phyloP scores from a whole-genome alignment of 345 rosid species.

The Xanthoceras sorbifolium region DNA sequence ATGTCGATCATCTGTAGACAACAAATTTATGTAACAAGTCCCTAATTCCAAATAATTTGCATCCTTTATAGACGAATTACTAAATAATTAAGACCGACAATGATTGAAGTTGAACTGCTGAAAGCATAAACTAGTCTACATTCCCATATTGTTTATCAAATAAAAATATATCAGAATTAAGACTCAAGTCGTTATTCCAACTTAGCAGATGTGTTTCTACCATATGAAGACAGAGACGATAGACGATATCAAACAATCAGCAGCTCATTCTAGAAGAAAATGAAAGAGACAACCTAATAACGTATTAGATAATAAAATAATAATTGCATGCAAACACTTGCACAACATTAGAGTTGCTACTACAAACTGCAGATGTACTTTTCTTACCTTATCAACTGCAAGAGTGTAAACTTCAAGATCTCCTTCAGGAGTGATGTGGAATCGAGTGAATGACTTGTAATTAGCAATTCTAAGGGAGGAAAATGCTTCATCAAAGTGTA shows the following conservation, averaged over 20 bases:
- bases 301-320: too few relatives aligned
- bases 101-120: background rate
- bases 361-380: slow-evolving; percentile 9
- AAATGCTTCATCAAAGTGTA: slow-evolving; percentile 98
- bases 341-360: background rate
- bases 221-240: background rate
- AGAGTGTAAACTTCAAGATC: slow-evolving; percentile 95
- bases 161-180: background rate
- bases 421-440: slow-evolving; percentile 66
- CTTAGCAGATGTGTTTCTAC: background rate
- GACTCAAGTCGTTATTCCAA: background rate
- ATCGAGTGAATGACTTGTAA: slow-evolving; percentile 92
- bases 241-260: background rate
- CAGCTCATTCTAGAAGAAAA: background rate
- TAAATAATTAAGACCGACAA: too few relatives aligned
- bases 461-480: slow-evolving; percentile 98
- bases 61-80: too few relatives aligned
- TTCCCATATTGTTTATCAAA: background rate
- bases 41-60: background rate
- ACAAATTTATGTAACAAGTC: background rate
- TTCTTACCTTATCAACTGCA: slow-evolving; percentile 87
- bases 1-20: background rate
- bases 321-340: background rate
- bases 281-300: background rate
- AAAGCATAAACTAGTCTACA: slow-evolving; percentile 2